phyloP scores from a whole-genome alignment of 345 rosid species.

The Sonneratia alba region DNA sequence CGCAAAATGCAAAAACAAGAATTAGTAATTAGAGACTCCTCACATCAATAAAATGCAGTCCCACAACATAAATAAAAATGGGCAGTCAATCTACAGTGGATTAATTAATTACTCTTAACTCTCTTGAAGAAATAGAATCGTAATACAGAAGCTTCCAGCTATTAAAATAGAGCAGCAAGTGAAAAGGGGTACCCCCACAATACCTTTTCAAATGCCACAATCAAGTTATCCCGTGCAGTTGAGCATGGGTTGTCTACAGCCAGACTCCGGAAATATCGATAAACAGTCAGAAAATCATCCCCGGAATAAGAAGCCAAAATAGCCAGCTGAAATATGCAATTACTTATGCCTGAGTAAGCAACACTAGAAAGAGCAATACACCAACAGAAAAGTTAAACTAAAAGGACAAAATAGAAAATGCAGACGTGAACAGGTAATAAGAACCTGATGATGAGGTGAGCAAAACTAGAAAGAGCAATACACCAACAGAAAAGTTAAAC shows the following conservation, averaged over 20 bases:
- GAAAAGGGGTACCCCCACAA: not conserved
- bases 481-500: not conserved
- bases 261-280: slow-evolving; percentile 93
- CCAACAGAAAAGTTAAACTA: too few species aligned
- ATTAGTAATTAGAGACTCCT: not conserved
- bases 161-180: too few species aligned
- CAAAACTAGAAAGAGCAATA: too few species aligned
- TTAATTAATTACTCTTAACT: not conserved
- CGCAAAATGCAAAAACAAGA: not conserved
- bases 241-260: slow-evolving; percentile 84
- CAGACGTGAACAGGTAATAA: too few species aligned
- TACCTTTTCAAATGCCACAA: slow-evolving; percentile 98
- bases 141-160: not conserved
- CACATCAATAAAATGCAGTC: not conserved
- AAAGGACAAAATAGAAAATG: too few species aligned
- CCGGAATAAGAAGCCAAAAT: slow-evolving; percentile 85
- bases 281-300: slow-evolving; percentile 71
- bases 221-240: slow-evolving; percentile 95
- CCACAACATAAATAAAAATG: not conserved
- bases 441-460: slow-evolving; percentile 58
- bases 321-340: slow-evolving; percentile 66
- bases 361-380: not conserved
- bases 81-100: not conserved
- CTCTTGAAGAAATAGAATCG: too few species aligned
- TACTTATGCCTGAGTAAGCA: not conserved